These are phyloP conservation scores for Suillus alpinus DNA, from an alignment of 768 basidiomycete genomes.

Conservation along the genomic window DNA sequence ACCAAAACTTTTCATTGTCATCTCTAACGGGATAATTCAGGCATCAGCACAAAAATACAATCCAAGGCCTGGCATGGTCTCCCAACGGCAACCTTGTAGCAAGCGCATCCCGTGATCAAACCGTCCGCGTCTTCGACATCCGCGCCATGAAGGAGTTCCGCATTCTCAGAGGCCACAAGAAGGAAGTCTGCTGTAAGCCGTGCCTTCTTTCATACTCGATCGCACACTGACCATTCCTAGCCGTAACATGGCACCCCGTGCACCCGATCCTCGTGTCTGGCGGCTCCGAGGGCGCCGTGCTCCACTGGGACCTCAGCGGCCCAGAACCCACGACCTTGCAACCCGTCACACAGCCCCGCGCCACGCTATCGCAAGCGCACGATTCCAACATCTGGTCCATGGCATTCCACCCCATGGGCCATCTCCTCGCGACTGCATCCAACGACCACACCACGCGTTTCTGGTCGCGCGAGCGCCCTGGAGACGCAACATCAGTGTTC, in stretches of 20 bases:
- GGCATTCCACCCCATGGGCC: constrained; percentile 93
- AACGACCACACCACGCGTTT: constrained; percentile 99
- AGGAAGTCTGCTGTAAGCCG: constrained; percentile 92
- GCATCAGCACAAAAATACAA: constrained; percentile 95
- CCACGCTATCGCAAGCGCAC: constrained; percentile 92
- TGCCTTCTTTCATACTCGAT: background rate
- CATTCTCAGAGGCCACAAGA: constrained; percentile 92
- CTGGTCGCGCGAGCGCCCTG: constrained; percentile 91
- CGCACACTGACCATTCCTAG: constrained; percentile 35
- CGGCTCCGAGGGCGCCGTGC: constrained; percentile 89
- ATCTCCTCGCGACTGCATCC: constrained; percentile 89
- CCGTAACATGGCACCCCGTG: constrained; percentile 93
- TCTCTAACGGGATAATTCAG: constrained; percentile 36
- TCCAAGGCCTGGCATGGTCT: constrained; percentile 91
- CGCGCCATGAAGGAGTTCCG: constrained; percentile 96
- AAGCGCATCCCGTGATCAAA: constrained; percentile 92
- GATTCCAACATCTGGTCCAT: constrained; percentile 98
- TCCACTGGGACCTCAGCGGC: constrained; percentile 91
- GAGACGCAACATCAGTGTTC: constrained; percentile 77
- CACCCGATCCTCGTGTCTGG: constrained; percentile 92
- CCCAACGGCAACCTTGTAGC: constrained; percentile 93
- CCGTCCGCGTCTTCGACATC: constrained; percentile 95
- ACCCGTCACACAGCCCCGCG: constrained; percentile 58
- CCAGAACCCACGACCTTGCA: constrained; percentile 41
- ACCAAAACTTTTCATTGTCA: background rate